Conservation (phyloP, 306 rosid species). For the Acacia melanoxylon region DNA sequence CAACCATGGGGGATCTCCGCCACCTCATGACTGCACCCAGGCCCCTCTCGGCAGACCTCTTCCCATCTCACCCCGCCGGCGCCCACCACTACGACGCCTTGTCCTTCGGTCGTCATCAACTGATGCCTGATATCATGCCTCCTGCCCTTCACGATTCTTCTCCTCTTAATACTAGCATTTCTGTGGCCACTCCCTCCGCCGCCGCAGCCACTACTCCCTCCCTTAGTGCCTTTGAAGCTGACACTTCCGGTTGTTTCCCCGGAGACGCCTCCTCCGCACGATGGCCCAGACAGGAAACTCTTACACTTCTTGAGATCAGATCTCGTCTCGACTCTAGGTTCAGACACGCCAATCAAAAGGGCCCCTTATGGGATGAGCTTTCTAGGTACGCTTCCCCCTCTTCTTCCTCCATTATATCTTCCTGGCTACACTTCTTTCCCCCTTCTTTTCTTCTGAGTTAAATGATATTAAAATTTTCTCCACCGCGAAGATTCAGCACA, state of each 20-base stretch:
- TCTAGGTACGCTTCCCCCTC: conserved; percentile 61
- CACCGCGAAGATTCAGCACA: background rate
- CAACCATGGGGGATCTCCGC: conserved; percentile 55
- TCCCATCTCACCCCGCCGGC: conserved; percentile 45
- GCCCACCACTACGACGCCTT: conserved; percentile 51
- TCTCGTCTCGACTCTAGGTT: conserved; percentile 88
- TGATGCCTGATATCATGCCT: conserved; percentile 35
- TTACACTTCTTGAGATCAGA: conserved; percentile 96
- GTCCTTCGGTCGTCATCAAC: conserved; percentile 48
- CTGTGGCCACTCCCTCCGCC: conserved; percentile 13
- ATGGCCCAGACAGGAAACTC: conserved; percentile 98
- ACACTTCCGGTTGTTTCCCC: conserved; percentile 38
- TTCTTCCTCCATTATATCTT: background rate
- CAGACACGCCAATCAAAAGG: conserved; percentile 93
- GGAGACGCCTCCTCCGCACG: conserved; percentile 59
- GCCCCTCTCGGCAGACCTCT: conserved; percentile 43
- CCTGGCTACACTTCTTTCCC: background rate
- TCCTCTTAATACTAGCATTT: conserved; percentile 1
- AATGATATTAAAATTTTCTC: background rate
- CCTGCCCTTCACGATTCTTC: conserved; percentile 30
- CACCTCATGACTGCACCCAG: conserved; percentile 53
- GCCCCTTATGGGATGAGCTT: conserved; percentile 97
- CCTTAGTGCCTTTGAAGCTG: conserved; percentile 51
- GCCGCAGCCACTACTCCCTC: conserved; percentile 38
- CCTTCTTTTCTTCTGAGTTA: background rate